Base-by-base conservation (phyloP, 352 stramenopile genomes). In the Pythium graminicola region DNA sequence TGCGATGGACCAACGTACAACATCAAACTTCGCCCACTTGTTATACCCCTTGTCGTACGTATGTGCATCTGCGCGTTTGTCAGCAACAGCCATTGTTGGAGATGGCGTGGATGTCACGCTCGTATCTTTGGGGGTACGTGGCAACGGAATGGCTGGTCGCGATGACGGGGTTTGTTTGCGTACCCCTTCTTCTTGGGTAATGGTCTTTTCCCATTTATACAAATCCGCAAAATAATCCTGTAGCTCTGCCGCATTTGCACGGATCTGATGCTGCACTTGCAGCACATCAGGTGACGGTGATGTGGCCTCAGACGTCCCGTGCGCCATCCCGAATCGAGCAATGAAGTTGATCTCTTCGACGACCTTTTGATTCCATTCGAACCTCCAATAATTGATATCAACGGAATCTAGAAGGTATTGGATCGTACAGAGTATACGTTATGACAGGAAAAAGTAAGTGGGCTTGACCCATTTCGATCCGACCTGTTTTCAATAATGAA, bases 31-130 rank as follows among this genome's bases (percentile, higher is more conserved):
- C 20, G 86, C 81, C 88, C 86, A 97, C 38, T 89, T 88, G 33
- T 87, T 76, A 67, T 97, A 97, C 32, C 85, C 85, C 58, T 92
- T 92, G 50, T 95, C 84, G 54, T 96, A 86, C 24, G 84, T 93
- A 39, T 96, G 88, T 5, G 66, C 69, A 42, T 85, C 82, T 6
- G 72, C 59, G 9, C 57, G 39, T 43, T 77, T 82, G 24, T 19
- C 16, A 7, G 22, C 35, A 26, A 0, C 20, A 4, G 3, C 28
- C 20, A 19, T 16, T 11, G 20, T 36, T 53, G 33, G 6, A 16
- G 44, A 48, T 29, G 16, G 13, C 33, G 39, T 63, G 41, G 33
- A 31, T 33, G 24, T 43, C 14, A 51, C 53, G 9, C 35, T 29
- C n/a, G 48, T 17, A 10, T 13, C 39, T 19, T 52, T 60, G 20